These are phyloP conservation scores for Mycena chlorophos DNA, from an alignment of 768 basidiomycete species.

Conservation along the genomic window DNA sequence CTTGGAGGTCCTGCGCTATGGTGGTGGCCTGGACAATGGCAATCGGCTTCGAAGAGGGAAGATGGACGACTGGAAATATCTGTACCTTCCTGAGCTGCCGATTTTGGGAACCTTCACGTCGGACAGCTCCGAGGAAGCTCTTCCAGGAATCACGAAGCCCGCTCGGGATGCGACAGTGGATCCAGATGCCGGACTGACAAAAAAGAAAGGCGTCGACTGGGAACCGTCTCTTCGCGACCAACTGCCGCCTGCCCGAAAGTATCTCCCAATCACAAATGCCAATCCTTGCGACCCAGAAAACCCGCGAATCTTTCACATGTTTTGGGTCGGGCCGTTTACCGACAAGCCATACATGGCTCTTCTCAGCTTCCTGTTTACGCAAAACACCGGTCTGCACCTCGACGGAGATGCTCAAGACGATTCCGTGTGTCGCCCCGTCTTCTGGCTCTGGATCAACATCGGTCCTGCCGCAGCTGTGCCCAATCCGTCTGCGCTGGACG, in stretches of 20 bases:
- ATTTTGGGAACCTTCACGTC: constrained; percentile 30
- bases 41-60: constrained; percentile 72
- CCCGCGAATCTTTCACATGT: constrained; percentile 95
- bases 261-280: constrained; percentile 57
- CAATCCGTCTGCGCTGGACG: constrained; percentile 73
- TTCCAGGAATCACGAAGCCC: constrained; percentile 2
- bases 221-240: constrained; percentile 48
- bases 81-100: constrained; percentile 72
- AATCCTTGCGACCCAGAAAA: constrained; percentile 80
- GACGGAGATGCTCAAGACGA: constrained; percentile 48
- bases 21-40: constrained; percentile 84
- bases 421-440: constrained; percentile 78
- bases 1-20: constrained; percentile 89
- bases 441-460: constrained; percentile 99
- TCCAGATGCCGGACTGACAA: constrained; percentile 55
- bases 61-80: constrained; percentile 84
- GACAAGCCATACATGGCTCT: constrained; percentile 98
- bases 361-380: constrained; percentile 93
- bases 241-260: constrained; percentile 50
- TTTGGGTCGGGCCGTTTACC: constrained; percentile 98
- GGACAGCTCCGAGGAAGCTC: constrained; percentile 8
- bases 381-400: constrained; percentile 84
- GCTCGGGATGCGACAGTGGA: constrained; percentile 36
- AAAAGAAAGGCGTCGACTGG: constrained; percentile 62
- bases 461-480: constrained; percentile 92